Percentiles rank a stretch among this genome's conserved stretches.
phyloP scores from a whole-genome alignment of 768 basidiomycete genomes.

The Termitomyces sp. region DNA sequence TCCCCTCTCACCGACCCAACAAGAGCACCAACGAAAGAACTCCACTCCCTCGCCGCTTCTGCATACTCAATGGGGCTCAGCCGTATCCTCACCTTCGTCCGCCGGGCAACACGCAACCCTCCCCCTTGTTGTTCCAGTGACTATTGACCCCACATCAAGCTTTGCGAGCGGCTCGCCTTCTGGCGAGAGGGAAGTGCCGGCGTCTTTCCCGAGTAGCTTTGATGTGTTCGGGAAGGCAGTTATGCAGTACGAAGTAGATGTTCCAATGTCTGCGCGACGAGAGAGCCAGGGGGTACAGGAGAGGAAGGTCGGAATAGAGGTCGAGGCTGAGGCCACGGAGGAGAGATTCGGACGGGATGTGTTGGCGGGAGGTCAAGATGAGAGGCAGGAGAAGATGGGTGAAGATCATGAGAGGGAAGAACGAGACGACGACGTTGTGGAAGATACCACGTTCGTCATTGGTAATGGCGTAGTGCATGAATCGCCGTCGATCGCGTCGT shows the following conservation, averaged over 20 bases:
- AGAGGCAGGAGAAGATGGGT: neutral
- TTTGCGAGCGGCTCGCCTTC: neutral
- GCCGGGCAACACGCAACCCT: slow-evolving; percentile 13
- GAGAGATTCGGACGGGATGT: neutral
- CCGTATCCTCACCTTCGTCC: slow-evolving; percentile 21
- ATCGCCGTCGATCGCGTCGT: slow-evolving; percentile 11
- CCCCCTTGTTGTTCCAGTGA: neutral
- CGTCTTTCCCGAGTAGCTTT: slow-evolving; percentile 1
- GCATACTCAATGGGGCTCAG: slow-evolving; percentile 34
- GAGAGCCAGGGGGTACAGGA: neutral
- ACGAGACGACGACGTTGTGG: neutral
- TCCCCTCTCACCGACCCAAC: neutral
- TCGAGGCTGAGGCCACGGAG: neutral
- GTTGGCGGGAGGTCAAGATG: neutral
- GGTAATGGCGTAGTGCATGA: neutral
- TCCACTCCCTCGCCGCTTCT: slow-evolving; percentile 26
- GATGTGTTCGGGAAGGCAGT: neutral
- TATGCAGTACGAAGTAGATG: neutral
- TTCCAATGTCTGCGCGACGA: neutral
- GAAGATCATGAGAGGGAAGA: neutral
- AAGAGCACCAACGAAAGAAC: slow-evolving; percentile 1
- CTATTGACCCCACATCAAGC: neutral
- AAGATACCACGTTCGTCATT: neutral
- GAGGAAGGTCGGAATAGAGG: neutral
- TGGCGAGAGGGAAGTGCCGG: neutral